phyloP scores from a whole-genome alignment of 2,329 filamentous ascomycete species.

The Juglanconis sp. region DNA sequence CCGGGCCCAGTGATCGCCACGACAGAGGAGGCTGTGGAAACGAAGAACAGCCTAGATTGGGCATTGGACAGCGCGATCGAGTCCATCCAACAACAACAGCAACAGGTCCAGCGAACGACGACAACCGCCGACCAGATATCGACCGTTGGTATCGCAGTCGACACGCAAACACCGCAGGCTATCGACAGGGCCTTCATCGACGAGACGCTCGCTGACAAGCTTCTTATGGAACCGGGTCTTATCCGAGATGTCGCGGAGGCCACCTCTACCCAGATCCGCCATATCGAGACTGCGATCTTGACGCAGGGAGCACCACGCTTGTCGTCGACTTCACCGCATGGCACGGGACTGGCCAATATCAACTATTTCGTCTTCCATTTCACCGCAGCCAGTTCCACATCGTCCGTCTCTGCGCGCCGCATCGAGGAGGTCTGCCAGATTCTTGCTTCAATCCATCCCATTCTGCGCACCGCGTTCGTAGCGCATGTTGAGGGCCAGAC shows the following conservation, averaged over 20 bases:
- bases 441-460: constrained; percentile 43
- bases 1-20: neutral
- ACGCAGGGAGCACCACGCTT: constrained; percentile 12
- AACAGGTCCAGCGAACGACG: neutral
- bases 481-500: constrained; percentile 31
- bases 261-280: constrained; percentile 44
- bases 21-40: neutral
- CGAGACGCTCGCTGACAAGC: constrained; percentile 38
- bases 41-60: neutral
- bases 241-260: constrained; percentile 49
- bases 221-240: constrained; percentile 38
- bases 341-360: constrained; percentile 41
- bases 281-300: constrained; percentile 45
- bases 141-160: constrained; percentile 9
- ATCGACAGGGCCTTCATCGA: constrained; percentile 36
- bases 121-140: neutral
- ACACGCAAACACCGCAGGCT: constrained; percentile 15
- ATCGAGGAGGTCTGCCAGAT: constrained; percentile 45
- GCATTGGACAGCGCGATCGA: constrained; percentile 2
- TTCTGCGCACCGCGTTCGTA: constrained; percentile 54
- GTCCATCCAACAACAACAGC: constrained; percentile 3
- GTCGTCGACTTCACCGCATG: constrained; percentile 2
- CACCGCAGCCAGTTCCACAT: constrained; percentile 28
- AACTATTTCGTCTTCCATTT: constrained; percentile 48
- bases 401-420: constrained; percentile 14